These are phyloP conservation scores for Durusdinium trenchii DNA, from an alignment of 73 alveolate genomes.

Conservation along the genomic window DNA sequence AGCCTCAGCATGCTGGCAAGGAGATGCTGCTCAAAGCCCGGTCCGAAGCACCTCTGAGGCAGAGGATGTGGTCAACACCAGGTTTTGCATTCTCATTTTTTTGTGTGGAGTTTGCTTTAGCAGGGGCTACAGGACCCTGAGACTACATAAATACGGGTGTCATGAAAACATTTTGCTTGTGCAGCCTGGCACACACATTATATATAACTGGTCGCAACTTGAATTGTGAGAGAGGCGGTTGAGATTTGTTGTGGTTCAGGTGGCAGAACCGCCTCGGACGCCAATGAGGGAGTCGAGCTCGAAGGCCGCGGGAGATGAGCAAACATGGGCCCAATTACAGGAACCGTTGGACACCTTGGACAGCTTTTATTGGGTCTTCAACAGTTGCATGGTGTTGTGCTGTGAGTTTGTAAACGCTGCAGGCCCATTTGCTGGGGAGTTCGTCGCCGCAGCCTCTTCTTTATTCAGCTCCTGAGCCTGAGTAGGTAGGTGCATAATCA, in stretches of 20 bases:
- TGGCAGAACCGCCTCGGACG: conserved; percentile 31
- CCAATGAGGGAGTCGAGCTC: conserved; percentile 9
- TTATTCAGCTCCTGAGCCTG: neutral
- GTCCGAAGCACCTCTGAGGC: conserved; percentile 31
- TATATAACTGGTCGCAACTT: no score
- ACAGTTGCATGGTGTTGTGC: neutral
- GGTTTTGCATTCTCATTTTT: no score
- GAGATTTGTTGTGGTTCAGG: neutral
- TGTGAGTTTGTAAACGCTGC: neutral
- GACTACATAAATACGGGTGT: no score
- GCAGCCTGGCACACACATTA: no score
- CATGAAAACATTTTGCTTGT: no score
- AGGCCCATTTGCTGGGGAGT: conserved; percentile 12
- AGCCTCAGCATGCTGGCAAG: neutral
- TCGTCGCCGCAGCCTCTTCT: conserved; percentile 32
- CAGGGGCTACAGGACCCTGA: no score
- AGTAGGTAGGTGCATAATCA: neutral
- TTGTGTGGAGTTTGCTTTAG: no score
- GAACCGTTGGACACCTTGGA: no score
- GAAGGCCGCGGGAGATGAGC: neutral
- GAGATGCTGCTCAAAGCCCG: conserved; percentile 71
- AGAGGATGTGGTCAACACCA: neutral
- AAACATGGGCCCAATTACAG: no score
- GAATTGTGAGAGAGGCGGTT: no score
- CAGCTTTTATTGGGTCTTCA: no score